Conservation (phyloP, 192 early-diverging fungal species). For the Gamsiella multidivaricata region DNA sequence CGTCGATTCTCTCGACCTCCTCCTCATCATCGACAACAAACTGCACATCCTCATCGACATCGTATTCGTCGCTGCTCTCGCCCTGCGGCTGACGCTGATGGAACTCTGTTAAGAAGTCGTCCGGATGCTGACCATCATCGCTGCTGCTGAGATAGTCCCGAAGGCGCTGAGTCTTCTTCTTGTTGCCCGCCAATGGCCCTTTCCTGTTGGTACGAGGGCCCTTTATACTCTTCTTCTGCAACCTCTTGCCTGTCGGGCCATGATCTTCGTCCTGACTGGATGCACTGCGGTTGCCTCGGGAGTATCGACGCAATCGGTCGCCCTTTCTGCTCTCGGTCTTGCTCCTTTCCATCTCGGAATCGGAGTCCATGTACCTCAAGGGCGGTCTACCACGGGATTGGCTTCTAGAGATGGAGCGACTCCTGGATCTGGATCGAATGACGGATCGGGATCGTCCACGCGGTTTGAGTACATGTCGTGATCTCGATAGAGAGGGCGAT, state of each 20-base stretch:
- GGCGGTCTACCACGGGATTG: slow-evolving; percentile 26
- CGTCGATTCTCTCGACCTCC: slow-evolving; percentile 31
- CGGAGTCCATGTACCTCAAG: slow-evolving; percentile 19
- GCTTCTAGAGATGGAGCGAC: slow-evolving; percentile 19
- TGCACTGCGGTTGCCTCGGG: slow-evolving; percentile 18
- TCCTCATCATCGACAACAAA: slow-evolving; percentile 51
- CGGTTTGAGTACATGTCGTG: slow-evolving; percentile 2
- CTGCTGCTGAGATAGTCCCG: slow-evolving; percentile 63
- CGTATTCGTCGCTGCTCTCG: slow-evolving; percentile 34
- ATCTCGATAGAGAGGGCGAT: slow-evolving; percentile 13
- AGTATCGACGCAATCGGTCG: not conserved
- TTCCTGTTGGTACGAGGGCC: slow-evolving; percentile 10
- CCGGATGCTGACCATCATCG: slow-evolving; percentile 54
- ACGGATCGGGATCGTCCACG: slow-evolving; percentile 18
- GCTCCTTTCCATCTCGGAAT: slow-evolving; percentile 14
- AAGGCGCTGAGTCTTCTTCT: slow-evolving; percentile 51
- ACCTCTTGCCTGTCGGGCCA: slow-evolving; percentile 11
- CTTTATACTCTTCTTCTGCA: slow-evolving; percentile 20
- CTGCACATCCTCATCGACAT: slow-evolving; percentile 28
- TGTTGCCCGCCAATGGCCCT: slow-evolving; percentile 11
- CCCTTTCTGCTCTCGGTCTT: slow-evolving; percentile 8
- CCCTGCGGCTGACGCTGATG: slow-evolving; percentile 53
- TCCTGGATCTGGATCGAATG: slow-evolving; percentile 19
- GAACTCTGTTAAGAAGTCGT: slow-evolving; percentile 62
- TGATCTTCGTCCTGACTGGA: slow-evolving; percentile 48